Base-by-base conservation (phyloP, 2,329 filamentous ascomycete genomes). In the Beauveria rudraprayagi region DNA sequence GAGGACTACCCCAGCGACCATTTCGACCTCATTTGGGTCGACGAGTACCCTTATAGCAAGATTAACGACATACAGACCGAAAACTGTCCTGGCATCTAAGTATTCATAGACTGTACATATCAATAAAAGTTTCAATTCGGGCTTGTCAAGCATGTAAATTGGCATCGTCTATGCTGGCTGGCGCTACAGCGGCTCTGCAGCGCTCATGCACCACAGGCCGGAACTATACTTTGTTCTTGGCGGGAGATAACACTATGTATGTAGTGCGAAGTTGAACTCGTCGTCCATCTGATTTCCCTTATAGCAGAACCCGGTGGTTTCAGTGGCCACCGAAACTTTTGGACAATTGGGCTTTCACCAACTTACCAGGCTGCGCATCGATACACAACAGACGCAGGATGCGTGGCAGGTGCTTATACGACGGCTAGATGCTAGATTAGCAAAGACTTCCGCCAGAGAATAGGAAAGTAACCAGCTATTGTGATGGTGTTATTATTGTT, bases 21-120 rank as follows among this genome's bases (percentile, higher is more conserved):
- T 1, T 86, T 74, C 56, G 74, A 86, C 65, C 65, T 83, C 17
- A 85, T 86, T 63, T 86, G 83, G 83, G 83, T 78, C 0, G 76
- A 81, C 64, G 80, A 81, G 3, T 72, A 72, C 2, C 75, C 78
- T 4, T 86, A 84, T 67, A 70, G 65, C 1, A 63, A 70, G 17
- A 78, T 86, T 55, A 77, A 76, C 0, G 66, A 70, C 0, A 69
- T 73, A 28, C 78, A 76, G 0, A 80, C 77, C 6, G 82, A 86
- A 70, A 69, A 77, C 54, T 85, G 83, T 61, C 76, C 81, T 0
- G 82, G 81, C 22, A 44, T 46, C 16, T 60, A 26, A 46, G 22
- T 5, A 16, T 37, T 5, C 34, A 47, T 47, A 56, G 43, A 56
- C 3, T 57, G 43, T 40, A 57, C 19, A 48, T 48, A 14, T 28